Base-by-base conservation (phyloP, 441 rosid genomes). In the Cnidoscolus chayamansa region DNA sequence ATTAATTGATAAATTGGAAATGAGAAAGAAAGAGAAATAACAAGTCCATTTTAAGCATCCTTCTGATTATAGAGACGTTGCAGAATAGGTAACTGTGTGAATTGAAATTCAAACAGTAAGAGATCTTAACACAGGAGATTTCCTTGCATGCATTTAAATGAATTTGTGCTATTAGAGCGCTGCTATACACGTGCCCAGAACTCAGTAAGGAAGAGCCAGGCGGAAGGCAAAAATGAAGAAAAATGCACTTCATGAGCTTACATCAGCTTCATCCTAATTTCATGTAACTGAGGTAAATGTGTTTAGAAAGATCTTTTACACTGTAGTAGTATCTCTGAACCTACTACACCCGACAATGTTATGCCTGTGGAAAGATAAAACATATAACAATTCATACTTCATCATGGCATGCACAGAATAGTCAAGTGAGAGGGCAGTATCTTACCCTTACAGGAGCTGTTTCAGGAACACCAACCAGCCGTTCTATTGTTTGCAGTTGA, bases 401-500 rank as follows among this genome's bases (percentile, higher is more conserved):
- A 63, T 35, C 64, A 47, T 53, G 11, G 58, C 16, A 19, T 64
- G 35, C 73, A 55, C 15, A 51, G 12, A 65, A 11, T 12, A 37
- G 10, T 47, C 8, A 25, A 35, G 63, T 30, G 57, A 57, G 2
- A 65, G 17, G 10, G 63, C 5, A 50, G 4, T 45, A 63, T 25
- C 81, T 74, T 70, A 77, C 74, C 71, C 49, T 51, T 7, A 76
- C 49, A 16, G 82, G 55, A 63, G 75, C 72, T 31, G 74, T 78
- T 53, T 80, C 84, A 70, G 92, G 90, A 76, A 79, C 83, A 68
- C 81, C 90, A 2, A 92, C 90, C 68, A 90, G 74, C 62, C 95
- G 84, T 80, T 90, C 96, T 65, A 92, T 87, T 63, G 79, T 78
- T 78, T 88, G 88, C 75, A 92, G 77, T 81, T 92, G 97, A 70